Evolutionary conservation across 176 grass and related monocot genomes (phyloP), one percentile per base, ranked within the genome.

Genomic region (Aechmea fasciata): DNA sequence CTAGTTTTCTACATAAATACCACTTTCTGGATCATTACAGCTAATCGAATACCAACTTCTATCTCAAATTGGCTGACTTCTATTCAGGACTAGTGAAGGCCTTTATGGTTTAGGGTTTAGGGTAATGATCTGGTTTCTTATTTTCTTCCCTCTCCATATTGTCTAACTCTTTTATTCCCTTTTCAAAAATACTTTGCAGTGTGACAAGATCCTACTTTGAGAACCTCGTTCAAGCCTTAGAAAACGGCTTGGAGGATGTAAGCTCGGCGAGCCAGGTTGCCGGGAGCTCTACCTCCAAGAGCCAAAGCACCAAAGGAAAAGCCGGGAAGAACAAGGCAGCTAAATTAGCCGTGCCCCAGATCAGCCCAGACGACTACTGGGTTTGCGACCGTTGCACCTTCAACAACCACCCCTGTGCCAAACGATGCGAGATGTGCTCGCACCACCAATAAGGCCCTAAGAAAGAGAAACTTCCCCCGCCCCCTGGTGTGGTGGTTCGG

Each of bases 141-240:
- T 57, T 57, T 57, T 57, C 12, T 54, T 11, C 54, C 14, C 9
- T 57, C 3, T 57, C 3, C 5, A 8, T 59, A 8, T 59, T 19
- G 54, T 20, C 54, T 15, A 14, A 19, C 10, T 59, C n/a, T 59
- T 59, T 59, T 3, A 59, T 59, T 59, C 54, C 54, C 19, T 59
- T 7, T 59, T 7, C 33, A 41, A 41, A 41, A 41, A 41, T 15
- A 20, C 54, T 59, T 59, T 2, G 75, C 81, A 96, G 93, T 19
- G 84, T 96, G 23, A 96, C 93, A 15, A 73, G 80, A 52, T 90
- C 83, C 69, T 96, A 92, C 65, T 96, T 96, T 78, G 88, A 96
- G 82, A 92, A 96, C 71, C 88, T 96, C 74, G 93, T 96, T 33
- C 76, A 74, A 82, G 93, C 86, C 72, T 76, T 96, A 11, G 93